These are phyloP conservation scores for Ogataea parapolymorpha DNA, from an alignment of 805 yeast species.

Conservation along the genomic window DNA sequence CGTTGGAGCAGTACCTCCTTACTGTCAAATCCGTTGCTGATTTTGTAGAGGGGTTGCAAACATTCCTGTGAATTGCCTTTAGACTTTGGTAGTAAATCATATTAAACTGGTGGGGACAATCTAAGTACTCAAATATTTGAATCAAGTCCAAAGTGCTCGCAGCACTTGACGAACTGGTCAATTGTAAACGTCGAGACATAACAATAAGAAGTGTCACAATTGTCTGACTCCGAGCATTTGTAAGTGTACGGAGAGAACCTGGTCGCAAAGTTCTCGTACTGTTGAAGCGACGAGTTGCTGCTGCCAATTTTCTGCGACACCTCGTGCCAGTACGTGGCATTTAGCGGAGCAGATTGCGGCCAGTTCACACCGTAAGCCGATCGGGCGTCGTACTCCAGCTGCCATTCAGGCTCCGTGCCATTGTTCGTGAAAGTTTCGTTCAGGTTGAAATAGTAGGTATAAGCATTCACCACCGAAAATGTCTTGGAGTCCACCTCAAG, in stretches of 20 bases:
- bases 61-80: no score
- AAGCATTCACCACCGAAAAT: conserved; percentile 57
- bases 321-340: conserved; percentile 65
- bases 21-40: no score
- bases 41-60: no score
- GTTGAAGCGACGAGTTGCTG: conserved; percentile 44
- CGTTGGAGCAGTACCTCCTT: no score
- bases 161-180: conserved; percentile 31
- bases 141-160: conserved; percentile 3
- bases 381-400: conserved; percentile 62
- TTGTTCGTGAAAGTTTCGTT: conserved; percentile 53
- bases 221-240: conserved; percentile 46
- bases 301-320: conserved; percentile 46
- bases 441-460: conserved; percentile 56
- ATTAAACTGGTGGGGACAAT: no score
- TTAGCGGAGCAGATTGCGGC: conserved; percentile 59
- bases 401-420: conserved; percentile 60
- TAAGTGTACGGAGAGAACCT: conserved; percentile 57
- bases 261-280: conserved; percentile 45
- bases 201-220: conserved; percentile 44
- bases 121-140: neutral
- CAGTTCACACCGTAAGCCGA: conserved; percentile 53
- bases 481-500: conserved; percentile 62
- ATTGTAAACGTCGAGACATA: conserved; percentile 36
- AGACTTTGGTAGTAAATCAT: no score